Evolutionary conservation across 441 rosid species (phyloP), one percentile per base, ranked within the genome.

Genomic region (Flueggea neowawraea): DNA sequence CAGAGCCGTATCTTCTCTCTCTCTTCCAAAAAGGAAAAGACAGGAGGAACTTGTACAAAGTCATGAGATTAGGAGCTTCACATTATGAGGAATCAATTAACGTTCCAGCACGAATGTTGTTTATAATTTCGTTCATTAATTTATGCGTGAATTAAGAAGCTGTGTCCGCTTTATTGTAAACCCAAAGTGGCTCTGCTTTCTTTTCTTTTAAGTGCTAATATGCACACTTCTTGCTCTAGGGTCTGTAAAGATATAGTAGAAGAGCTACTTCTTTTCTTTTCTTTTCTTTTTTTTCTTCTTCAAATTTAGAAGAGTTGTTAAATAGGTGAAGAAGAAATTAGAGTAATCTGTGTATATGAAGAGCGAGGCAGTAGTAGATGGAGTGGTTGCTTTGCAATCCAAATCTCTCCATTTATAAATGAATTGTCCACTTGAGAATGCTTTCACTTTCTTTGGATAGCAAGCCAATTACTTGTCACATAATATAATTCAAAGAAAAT

Each of bases 21-120:
- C 85, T 54, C 69, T 73, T 44, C 77, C 77, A 56, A 88, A 84
- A 68, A 79, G 82, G 70, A 74, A 82, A 73, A 76, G 80, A 59
- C 75, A 55, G 8, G 80, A 78, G 39, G 78, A 54, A 66, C 52
- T 22, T 5, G 8, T 62, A 44, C 67, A 73, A 3, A 52, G 59
- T 43, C 52, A 68, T 55, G 69, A 72, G 22, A 36, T 45, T 4
- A 65, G 60, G 60, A 75, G 58, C 58, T 70, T 73, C 55, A 60
- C 61, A 54, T 57, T 53, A n/a, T 75, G 41, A 36, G 41, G 41
- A 36, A 5, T 36, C 41, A 36, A 8, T 36, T 36, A 36, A 36
- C 0, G 9, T 5, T 36, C 9, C 7, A 36, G 41, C 6, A 36
- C 1, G 9, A 5, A 36, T 36, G 41, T 22, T 22, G 28, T 36